Percentiles rank a stretch among this genome's conserved stretches.
Conservation (phyloP, 768 basidiomycete genomes). For the Mycena vulgaris region DNA sequence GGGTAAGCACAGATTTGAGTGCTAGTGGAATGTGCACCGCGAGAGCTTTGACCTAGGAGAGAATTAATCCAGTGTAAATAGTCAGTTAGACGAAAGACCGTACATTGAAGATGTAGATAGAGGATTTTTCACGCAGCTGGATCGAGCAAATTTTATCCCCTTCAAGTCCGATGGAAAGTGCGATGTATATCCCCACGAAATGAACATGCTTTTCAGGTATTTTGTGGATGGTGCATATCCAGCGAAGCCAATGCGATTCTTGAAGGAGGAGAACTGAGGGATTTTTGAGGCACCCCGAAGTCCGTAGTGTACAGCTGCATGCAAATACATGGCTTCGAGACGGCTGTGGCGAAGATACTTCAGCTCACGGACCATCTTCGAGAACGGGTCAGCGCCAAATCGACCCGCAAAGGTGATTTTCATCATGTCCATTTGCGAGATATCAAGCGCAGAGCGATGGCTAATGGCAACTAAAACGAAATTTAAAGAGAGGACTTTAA, state of each 20-base stretch:
- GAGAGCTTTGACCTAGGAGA: no score
- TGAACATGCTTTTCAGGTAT: constrained; percentile 37
- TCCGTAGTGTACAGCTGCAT: constrained; percentile 25
- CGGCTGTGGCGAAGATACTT: constrained; percentile 28
- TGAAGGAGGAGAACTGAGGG: constrained; percentile 32
- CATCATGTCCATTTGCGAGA: constrained; percentile 31
- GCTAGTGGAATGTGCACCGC: neutral
- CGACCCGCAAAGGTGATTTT: constrained; percentile 30
- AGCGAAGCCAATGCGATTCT: constrained; percentile 27
- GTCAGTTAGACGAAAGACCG: no score
- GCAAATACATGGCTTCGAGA: constrained; percentile 37
- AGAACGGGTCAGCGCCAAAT: constrained; percentile 36
- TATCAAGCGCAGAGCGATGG: constrained; percentile 30
- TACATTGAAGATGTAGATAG: no score
- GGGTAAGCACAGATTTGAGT: constrained; percentile 20
- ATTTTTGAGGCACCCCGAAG: constrained; percentile 18
- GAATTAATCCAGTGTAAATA: no score
- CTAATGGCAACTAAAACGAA: constrained; percentile 26
- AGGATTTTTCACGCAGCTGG: no score
- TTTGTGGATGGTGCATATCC: constrained; percentile 31
- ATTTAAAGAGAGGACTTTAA: neutral
- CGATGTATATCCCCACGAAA: constrained; percentile 32
- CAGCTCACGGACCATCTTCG: constrained; percentile 36
- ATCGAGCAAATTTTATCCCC: no score
- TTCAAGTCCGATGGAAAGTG: no score